Conservation (phyloP, 192 early-diverging fungal species). For the Podochytrium sp. region DNA sequence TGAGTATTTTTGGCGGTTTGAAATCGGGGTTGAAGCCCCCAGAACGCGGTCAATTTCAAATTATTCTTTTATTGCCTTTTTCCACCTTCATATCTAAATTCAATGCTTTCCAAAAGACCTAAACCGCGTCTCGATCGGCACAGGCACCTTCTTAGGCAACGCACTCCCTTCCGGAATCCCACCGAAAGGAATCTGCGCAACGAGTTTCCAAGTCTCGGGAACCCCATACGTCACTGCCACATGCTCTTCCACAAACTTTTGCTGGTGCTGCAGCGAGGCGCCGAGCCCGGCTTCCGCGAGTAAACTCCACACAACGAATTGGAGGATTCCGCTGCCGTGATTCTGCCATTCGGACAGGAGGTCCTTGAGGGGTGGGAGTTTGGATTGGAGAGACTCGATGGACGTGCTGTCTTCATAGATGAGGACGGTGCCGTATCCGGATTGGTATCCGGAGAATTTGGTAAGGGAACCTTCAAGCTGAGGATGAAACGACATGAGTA, state of each 20-base stretch:
- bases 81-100: too few species aligned
- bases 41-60: too few species aligned
- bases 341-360: constrained; percentile 4
- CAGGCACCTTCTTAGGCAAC: not conserved
- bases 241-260: constrained; percentile 14
- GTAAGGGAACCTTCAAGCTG: constrained; percentile 10
- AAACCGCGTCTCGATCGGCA: constrained; percentile 15
- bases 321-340: constrained; percentile 35
- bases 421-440: constrained; percentile 37
- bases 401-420: constrained; percentile 35
- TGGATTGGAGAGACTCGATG: constrained; percentile 15
- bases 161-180: not conserved
- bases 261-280: constrained; percentile 27
- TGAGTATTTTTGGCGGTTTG: too few species aligned
- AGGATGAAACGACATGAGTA: not conserved
- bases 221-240: not conserved
- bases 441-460: constrained; percentile 17
- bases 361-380: constrained; percentile 23
- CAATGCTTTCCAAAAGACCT: not conserved
- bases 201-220: constrained; percentile 30
- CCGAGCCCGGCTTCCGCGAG: constrained; percentile 31
- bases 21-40: too few species aligned
- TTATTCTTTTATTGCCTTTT: too few species aligned
- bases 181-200: constrained; percentile 40
- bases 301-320: constrained; percentile 36